Conservation (phyloP, 2,329 filamentous ascomycete species). For the Hypoxylon sp. region DNA sequence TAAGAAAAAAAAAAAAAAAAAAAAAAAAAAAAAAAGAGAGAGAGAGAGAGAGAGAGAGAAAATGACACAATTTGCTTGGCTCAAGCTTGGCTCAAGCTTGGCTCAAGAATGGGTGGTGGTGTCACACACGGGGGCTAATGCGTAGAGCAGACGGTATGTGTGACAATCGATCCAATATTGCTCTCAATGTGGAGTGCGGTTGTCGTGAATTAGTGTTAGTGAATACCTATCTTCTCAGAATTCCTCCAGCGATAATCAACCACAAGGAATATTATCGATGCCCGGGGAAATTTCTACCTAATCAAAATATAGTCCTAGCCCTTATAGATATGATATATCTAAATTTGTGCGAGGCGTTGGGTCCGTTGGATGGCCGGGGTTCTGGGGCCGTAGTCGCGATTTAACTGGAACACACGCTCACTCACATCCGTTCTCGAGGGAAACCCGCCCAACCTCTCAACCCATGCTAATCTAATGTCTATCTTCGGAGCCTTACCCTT, state of each 20-base stretch:
- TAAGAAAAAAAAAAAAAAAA: slow-evolving; percentile 4
- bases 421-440: slow-evolving; percentile 23
- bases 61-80: not conserved
- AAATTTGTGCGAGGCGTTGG: not conserved
- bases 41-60: slow-evolving; percentile 15
- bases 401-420: slow-evolving; percentile 34
- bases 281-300: not conserved
- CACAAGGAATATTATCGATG: not conserved
- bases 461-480: slow-evolving; percentile 10
- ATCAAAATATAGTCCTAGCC: not conserved
- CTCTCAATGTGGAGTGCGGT: slow-evolving; percentile 30
- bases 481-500: slow-evolving; percentile 8
- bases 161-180: not conserved
- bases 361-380: not conserved
- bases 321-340: not conserved
- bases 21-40: slow-evolving; percentile 1
- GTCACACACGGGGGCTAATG: slow-evolving; percentile 22
- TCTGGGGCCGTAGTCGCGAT: slow-evolving; percentile 16
- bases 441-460: slow-evolving; percentile 17
- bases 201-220: slow-evolving; percentile 49
- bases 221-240: slow-evolving; percentile 35
- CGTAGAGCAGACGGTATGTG: no score
- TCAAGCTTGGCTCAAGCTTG: not conserved
- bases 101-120: slow-evolving; percentile 9
- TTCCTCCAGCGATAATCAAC: not conserved